Percentiles rank a stretch among this genome's conserved stretches.
These are phyloP conservation scores for Cladophialophora exuberans DNA, from an alignment of 2,329 filamentous ascomycete genomes.

Conservation along the genomic window DNA sequence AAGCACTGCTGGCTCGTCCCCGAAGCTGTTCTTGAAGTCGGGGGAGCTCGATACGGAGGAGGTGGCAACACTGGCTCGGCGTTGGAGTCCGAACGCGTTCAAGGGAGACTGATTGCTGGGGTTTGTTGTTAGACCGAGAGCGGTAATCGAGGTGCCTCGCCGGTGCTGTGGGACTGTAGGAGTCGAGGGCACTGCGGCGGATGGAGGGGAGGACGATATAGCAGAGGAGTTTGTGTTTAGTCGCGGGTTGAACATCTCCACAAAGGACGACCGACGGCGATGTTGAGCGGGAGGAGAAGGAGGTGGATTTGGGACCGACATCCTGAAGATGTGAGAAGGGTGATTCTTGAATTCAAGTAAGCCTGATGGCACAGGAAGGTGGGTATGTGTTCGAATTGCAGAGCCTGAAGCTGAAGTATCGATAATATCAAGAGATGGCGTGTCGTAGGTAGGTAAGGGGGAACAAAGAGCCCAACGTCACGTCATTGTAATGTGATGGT, in stretches of 20 bases:
- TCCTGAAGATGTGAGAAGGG: slow-evolving; percentile 30
- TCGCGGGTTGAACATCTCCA: slow-evolving; percentile 48
- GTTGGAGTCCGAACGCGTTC: slow-evolving; percentile 53
- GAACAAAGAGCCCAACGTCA: slow-evolving; percentile 14
- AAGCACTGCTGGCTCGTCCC: slow-evolving; percentile 48
- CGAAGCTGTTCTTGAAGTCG: slow-evolving; percentile 37
- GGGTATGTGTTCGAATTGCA: background rate
- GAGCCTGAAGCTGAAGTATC: background rate
- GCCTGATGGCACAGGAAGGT: background rate
- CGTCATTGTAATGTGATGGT: slow-evolving; percentile 14
- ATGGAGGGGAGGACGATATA: slow-evolving; percentile 50
- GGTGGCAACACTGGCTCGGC: slow-evolving; percentile 72
- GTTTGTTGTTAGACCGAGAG: slow-evolving; percentile 69
- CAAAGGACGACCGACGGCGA: slow-evolving; percentile 51
- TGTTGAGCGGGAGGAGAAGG: slow-evolving; percentile 42
- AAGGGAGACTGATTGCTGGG: slow-evolving; percentile 58
- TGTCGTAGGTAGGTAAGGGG: slow-evolving; percentile 4
- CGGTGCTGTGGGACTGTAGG: slow-evolving; percentile 56
- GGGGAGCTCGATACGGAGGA: slow-evolving; percentile 49
- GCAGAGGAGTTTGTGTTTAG: slow-evolving; percentile 44
- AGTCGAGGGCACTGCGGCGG: slow-evolving; percentile 50
- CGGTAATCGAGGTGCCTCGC: slow-evolving; percentile 73
- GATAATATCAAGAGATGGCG: background rate
- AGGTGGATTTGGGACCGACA: slow-evolving; percentile 48
- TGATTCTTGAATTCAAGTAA: background rate